phyloP scores from a whole-genome alignment of 768 basidiomycete species.

The Rhodotorula babjevae region DNA sequence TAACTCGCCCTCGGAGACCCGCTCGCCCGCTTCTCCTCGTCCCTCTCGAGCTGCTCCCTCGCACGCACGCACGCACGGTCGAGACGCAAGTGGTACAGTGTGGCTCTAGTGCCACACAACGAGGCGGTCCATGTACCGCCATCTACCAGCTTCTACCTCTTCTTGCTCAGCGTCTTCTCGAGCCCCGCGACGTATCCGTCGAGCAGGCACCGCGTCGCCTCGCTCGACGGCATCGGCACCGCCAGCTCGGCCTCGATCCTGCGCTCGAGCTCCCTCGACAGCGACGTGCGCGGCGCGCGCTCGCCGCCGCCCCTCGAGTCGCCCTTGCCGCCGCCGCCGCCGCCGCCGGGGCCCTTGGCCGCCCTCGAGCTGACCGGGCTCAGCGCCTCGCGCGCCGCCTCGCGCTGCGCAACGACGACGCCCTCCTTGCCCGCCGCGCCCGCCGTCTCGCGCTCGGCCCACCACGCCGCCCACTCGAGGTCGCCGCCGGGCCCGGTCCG shows the following conservation, averaged over 20 bases:
- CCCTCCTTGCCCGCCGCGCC: conserved; percentile 20
- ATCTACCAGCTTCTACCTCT: background rate
- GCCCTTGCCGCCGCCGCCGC: background rate
- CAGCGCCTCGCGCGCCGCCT: conserved; percentile 2
- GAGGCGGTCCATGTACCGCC: conserved; percentile 2
- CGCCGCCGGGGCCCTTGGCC: background rate
- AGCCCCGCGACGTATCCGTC: conserved; percentile 13
- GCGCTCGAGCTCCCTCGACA: background rate
- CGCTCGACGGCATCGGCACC: background rate
- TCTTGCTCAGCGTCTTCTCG: background rate
- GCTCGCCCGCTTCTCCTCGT: too few species aligned
- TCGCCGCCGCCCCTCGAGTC: background rate
- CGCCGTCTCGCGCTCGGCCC: conserved; percentile 10
- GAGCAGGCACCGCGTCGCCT: background rate
- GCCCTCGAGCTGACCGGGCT: background rate
- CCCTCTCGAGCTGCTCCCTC: too few species aligned
- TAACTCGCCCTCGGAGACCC: too few species aligned
- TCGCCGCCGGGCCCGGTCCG: conserved; percentile 23
- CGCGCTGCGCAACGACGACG: conserved; percentile 13
- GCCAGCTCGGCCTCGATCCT: background rate
- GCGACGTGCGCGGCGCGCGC: background rate
- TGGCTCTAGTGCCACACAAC: too few species aligned
- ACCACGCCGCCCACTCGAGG: conserved; percentile 33
- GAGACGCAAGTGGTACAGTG: too few species aligned
- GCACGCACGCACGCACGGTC: too few species aligned